Base-by-base conservation (phyloP, 2,329 filamentous ascomycete genomes). In the Nemania serpens region DNA sequence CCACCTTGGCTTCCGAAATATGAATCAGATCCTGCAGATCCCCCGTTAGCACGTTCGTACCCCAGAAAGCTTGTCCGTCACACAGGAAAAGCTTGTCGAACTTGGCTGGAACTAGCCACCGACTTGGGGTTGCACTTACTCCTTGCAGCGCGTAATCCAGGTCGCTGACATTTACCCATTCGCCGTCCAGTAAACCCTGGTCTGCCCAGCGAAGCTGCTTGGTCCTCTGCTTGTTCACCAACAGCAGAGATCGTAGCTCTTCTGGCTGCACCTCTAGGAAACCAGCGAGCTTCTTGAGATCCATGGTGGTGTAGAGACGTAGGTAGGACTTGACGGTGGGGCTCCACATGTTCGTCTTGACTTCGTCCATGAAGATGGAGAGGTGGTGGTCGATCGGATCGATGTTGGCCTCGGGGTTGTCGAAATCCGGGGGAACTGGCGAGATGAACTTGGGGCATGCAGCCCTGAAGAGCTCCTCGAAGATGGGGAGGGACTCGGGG, bases 391-490 rank as follows among this genome's bases (percentile, higher is more conserved):
- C 94, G 68, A 97, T 87, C 45, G 95, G 95, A 81, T 99, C 95
- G 72, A 98, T 84, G 83, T 99, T 99, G 80, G 93, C 81, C 78
- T 93, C 88, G 66, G 95, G 93, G 85, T 96, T 94, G 76, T 98
- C 95, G 78, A 99, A 99, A 81, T 99, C 93, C 55, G 95, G 95
- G 60, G 93, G 92, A 17, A 95, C 95, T 53, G 95, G 95, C 65
- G 90, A 96, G 85, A 99, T 99, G 85, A 99, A 99, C 83, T 97
- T 98, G 78, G 95, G 95, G 88, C 95, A 98, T n/a, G 95, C 91
- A 65, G 89, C 85, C 75, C 91, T 89, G 91, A 99, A 99, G 71
- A 99, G 89, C 83, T 98, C 95, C 85, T 98, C 95, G 73, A 97
- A 99, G 73, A 99, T 88, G 68, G 93, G 94, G 25, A 99, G 91